Percentiles rank a stretch among this genome's conserved stretches.
These are phyloP conservation scores for Kodamaea restingae DNA, from an alignment of 805 yeast species.

Conservation along the genomic window DNA sequence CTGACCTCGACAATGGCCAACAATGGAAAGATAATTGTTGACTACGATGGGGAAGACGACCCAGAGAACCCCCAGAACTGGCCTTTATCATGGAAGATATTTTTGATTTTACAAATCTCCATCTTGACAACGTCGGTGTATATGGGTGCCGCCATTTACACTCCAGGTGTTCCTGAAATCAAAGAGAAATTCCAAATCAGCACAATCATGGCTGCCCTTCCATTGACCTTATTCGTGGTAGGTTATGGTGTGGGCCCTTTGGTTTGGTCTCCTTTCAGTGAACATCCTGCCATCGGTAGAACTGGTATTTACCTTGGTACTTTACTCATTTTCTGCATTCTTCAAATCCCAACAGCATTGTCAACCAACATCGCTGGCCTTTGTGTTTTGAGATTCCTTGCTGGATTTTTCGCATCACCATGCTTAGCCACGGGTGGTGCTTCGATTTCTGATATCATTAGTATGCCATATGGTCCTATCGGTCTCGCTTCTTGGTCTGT, in stretches of 20 bases:
- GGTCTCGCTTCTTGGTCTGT: slow-evolving; percentile 51
- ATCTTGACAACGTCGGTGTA: slow-evolving; percentile 49
- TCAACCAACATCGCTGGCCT: slow-evolving; percentile 48
- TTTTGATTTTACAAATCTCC: slow-evolving; percentile 38
- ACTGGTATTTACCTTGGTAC: slow-evolving; percentile 46
- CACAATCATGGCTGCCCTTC: slow-evolving; percentile 44
- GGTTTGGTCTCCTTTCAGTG: slow-evolving; percentile 56
- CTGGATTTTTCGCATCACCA: slow-evolving; percentile 56
- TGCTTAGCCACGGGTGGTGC: slow-evolving; percentile 48
- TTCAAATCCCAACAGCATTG: slow-evolving; percentile 57
- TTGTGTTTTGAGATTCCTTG: slow-evolving; percentile 47
- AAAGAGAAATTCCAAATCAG: slow-evolving; percentile 44
- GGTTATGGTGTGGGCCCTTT: slow-evolving; percentile 64
- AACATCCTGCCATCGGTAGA: slow-evolving; percentile 51
- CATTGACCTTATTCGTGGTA: slow-evolving; percentile 51
- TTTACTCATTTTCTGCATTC: slow-evolving; percentile 42
- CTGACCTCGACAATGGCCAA: slow-evolving; percentile 1
- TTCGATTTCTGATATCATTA: slow-evolving; percentile 47
- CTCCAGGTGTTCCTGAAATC: slow-evolving; percentile 48
- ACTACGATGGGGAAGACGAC: slow-evolving; percentile 44
- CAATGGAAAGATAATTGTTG: slow-evolving; percentile 14
- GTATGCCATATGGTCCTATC: slow-evolving; percentile 40
- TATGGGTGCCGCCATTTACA: slow-evolving; percentile 53
- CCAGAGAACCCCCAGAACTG: slow-evolving; percentile 57
- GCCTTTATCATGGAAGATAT: slow-evolving; percentile 39